These are phyloP conservation scores for Exophiala phaeomuriformis DNA, from an alignment of 2,329 filamentous ascomycete species.

Conservation along the genomic window DNA sequence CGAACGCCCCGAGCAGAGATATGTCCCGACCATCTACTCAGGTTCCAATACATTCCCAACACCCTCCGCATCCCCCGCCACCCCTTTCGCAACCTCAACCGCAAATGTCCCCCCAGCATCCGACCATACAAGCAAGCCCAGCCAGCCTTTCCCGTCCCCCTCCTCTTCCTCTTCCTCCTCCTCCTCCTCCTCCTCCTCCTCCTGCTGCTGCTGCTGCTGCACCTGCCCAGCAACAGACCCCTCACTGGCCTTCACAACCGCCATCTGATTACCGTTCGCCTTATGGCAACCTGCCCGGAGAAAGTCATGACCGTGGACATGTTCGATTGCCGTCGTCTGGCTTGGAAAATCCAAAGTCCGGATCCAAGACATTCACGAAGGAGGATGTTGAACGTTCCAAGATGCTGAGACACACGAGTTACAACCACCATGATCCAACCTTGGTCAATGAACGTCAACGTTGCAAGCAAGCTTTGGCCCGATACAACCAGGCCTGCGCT, in stretches of 20 bases:
- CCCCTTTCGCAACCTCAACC: neutral
- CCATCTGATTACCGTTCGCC: slow-evolving; percentile 7
- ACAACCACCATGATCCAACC: slow-evolving; percentile 69
- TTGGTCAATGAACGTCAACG: slow-evolving; percentile 76
- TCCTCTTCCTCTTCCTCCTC: slow-evolving; percentile 2
- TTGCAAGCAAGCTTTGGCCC: slow-evolving; percentile 72
- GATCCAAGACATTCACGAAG: slow-evolving; percentile 27
- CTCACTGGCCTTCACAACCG: slow-evolving; percentile 5
- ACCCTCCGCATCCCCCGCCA: neutral
- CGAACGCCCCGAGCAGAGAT: slow-evolving; percentile 12
- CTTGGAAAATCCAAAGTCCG: slow-evolving; percentile 10
- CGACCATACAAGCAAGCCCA: neutral
- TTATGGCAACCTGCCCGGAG: neutral
- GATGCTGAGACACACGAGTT: slow-evolving; percentile 76
- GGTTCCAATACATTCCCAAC: slow-evolving; percentile 8
- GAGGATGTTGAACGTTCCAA: slow-evolving; percentile 71
- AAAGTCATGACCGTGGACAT: slow-evolving; percentile 3
- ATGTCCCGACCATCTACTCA: slow-evolving; percentile 23
- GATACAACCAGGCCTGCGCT: slow-evolving; percentile 78
- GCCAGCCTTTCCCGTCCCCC: slow-evolving; percentile 2
- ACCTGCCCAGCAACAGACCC: neutral
- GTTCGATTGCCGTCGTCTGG: slow-evolving; percentile 11
- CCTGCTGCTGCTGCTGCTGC: neutral
- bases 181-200: neutral
- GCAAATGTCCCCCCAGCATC: neutral